Percentiles rank a stretch among this genome's conserved stretches.
Evolutionary conservation across 257 asterid species (phyloP).

Genomic region (Solanum lignicaule): DNA sequence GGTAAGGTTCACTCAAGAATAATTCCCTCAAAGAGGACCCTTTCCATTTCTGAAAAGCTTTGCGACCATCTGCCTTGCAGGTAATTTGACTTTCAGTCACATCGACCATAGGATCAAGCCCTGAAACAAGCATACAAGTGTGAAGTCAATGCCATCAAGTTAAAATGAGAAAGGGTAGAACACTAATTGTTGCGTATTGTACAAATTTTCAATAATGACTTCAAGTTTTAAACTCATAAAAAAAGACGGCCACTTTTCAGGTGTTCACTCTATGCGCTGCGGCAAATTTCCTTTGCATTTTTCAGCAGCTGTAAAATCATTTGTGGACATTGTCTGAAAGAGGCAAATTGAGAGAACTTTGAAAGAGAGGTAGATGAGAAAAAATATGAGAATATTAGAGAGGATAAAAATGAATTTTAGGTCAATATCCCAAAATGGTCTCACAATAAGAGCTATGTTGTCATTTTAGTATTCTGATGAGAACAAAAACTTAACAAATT

Average conservation of each 20-base stretch:
- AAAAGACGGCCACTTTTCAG: background rate
- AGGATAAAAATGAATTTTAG: background rate
- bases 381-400: background rate
- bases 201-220: background rate
- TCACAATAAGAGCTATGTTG: background rate
- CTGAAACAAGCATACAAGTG: conserved; percentile 9
- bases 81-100: conserved; percentile 16
- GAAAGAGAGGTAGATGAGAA: background rate
- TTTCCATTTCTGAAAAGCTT: conserved; percentile 7
- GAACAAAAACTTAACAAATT: background rate
- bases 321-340: background rate
- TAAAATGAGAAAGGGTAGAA: background rate
- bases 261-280: background rate
- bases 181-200: background rate
- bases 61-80: background rate
- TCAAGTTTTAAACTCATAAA: background rate
- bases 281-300: background rate
- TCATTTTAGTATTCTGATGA: background rate
- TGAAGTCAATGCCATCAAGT: background rate
- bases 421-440: background rate
- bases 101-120: conserved; percentile 34
- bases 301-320: background rate
- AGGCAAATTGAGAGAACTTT: background rate
- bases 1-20: conserved; percentile 31
- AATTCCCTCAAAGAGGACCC: conserved; percentile 25